phyloP scores from a whole-genome alignment of 495 filamentous ascomycete species.

The Aspergillus bertholletiae region DNA sequence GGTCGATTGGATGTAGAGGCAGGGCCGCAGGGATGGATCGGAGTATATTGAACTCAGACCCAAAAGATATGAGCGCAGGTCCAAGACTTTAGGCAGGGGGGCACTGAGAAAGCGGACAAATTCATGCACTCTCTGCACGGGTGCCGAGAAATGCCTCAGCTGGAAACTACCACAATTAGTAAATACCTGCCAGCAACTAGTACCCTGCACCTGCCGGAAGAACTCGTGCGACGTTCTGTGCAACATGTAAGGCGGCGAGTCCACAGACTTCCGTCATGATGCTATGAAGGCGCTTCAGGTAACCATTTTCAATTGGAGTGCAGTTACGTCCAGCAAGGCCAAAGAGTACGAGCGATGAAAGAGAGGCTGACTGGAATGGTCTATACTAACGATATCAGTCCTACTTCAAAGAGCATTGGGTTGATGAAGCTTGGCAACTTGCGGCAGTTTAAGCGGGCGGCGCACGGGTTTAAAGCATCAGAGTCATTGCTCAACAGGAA shows the following conservation, averaged over 20 bases:
- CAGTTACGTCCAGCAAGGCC: no score
- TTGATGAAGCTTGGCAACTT: background rate
- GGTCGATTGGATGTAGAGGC: background rate
- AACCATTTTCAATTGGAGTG: background rate
- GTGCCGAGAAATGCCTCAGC: background rate
- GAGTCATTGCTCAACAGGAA: slow-evolving; percentile 16
- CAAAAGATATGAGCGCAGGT: background rate
- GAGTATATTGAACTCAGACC: background rate
- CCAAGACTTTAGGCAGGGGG: background rate
- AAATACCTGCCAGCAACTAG: background rate
- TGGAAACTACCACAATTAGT: background rate
- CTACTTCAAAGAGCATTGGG: background rate
- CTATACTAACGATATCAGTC: background rate
- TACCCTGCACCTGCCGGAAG: slow-evolving; percentile 14
- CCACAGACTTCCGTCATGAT: background rate
- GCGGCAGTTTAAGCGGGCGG: background rate
- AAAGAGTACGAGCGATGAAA: background rate
- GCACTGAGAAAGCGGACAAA: background rate
- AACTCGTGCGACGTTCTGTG: slow-evolving; percentile 15
- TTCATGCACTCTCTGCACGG: background rate
- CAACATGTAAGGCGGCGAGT: slow-evolving; percentile 10
- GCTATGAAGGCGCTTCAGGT: background rate
- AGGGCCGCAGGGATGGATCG: no score
- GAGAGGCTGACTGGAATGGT: background rate
- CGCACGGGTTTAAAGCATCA: background rate